Base-by-base conservation (phyloP, 139 green algal species). In the Chlamydomonas applanata region DNA sequence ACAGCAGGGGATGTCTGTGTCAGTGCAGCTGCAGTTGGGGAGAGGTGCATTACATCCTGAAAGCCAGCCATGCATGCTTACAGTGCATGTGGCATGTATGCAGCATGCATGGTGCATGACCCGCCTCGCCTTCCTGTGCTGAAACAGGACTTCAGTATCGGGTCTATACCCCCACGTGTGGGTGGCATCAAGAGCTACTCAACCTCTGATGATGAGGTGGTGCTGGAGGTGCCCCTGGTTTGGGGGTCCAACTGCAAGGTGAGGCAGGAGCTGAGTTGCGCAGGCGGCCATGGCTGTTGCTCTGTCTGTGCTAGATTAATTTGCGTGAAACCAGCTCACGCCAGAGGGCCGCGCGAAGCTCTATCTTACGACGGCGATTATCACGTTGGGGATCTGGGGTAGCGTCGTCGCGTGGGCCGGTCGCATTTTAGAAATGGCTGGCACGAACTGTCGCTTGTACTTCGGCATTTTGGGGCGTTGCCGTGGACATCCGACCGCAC, bases 181-280 rank as follows among this genome's bases (percentile, higher is more conserved):
- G 83, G 77, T 1, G 89, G 89, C 29, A 85, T 91, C 65, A 93
- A 93, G 79, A 74, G 76, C 22, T 93, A 91, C 72, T 33, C 83
- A 14, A 89, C 89, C 1, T 70, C 63, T 11, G 86, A 91, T 19
- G 86, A 94, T 61, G 83, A 88, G 67, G 86, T 90, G 20, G 89
- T 91, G 64, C 69, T 94, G 17, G 89, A 94, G 72, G 75, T 73
- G 40, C 83, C 89, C 0, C 54, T 91, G 1, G 45, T 87, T 19
- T 94, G 87, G 87, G 89, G 89, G 22, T 85, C 79, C 61, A 83
- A 91, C 68, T 60, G n/a, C 52, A 74, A 74, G 71, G 59, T 63
- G 29, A 27, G 22, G 54, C n/a, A 63, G 54, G 54, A 14, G 7
- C 54, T 63, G 54, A 30, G n/a, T n/a, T n/a, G n/a, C n/a, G n/a